Evolutionary conservation across 2,329 filamentous ascomycete species (phyloP).

Genomic region (Colletotrichum lentis): DNA sequence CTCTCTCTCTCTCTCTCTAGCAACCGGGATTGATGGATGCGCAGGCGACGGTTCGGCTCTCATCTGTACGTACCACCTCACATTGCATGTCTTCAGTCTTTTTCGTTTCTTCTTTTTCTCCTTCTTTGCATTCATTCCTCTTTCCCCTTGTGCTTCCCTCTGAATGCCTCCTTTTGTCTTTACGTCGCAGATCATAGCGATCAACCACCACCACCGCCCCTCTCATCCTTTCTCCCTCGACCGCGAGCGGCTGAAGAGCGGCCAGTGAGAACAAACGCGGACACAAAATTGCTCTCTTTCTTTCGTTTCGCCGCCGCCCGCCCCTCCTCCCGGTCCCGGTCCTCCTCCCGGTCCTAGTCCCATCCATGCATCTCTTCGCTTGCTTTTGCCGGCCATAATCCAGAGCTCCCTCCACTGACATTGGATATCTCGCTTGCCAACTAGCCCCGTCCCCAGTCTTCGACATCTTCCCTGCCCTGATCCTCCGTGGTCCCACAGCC

Average conservation of each 20-base stretch:
- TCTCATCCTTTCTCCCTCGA: neutral
- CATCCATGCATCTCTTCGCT: slow-evolving; percentile 18
- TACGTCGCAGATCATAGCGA: slow-evolving; percentile 1
- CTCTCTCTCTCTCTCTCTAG: too few species aligned
- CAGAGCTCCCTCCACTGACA: slow-evolving; percentile 33
- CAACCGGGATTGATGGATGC: slow-evolving; percentile 24
- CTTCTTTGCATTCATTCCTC: neutral
- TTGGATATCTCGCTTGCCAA: slow-evolving; percentile 38
- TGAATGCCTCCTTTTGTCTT: slow-evolving; percentile 3
- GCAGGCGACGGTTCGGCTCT: neutral
- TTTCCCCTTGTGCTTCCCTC: slow-evolving; percentile 2
- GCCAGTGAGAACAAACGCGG: neutral
- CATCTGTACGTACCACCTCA: slow-evolving; percentile 8
- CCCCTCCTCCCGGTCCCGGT: too few species aligned
- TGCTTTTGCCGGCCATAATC: slow-evolving; percentile 25
- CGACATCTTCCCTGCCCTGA: slow-evolving; percentile 38
- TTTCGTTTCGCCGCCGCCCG: neutral
- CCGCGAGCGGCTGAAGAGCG: neutral
- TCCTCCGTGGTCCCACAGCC: slow-evolving; percentile 35
- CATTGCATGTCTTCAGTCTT: slow-evolving; percentile 9
- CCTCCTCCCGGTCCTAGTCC: too few species aligned
- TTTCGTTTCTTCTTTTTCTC: neutral
- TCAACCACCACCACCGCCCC: neutral
- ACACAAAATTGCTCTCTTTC: slow-evolving; percentile 1
- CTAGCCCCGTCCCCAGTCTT: slow-evolving; percentile 35